These are phyloP conservation scores for Groenewaldozyma sp. DNA, from an alignment of 1,139 yeast species.

Conservation along the genomic window DNA sequence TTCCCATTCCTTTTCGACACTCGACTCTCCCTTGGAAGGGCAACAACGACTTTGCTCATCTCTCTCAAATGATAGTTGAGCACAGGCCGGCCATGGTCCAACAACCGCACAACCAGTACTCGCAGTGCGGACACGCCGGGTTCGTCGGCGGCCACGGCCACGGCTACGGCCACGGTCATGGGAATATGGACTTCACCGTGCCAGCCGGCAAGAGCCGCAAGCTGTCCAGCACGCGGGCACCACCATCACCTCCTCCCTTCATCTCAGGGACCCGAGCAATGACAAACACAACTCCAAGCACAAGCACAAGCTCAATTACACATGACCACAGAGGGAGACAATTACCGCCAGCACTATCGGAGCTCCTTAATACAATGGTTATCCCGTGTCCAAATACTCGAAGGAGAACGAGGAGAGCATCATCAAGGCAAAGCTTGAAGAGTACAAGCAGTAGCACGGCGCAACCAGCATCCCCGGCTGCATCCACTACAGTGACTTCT, in stretches of 20 bases:
- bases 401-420: background rate
- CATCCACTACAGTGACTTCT: background rate
- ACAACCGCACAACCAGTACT: too few species aligned
- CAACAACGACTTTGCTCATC: too few species aligned
- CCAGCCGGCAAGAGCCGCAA: background rate
- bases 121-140: too few species aligned
- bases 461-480: background rate
- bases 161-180: too few species aligned
- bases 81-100: too few species aligned
- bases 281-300: too few species aligned
- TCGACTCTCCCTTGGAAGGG: too few species aligned
- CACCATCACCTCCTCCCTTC: background rate
- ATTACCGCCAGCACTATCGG: slow-evolving; percentile 6
- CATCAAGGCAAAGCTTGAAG: background rate
- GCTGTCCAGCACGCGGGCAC: background rate
- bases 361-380: slow-evolving; percentile 5
- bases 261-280: too few species aligned
- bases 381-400: slow-evolving; percentile 2
- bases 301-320: slow-evolving; percentile 1
- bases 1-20: too few species aligned
- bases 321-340: slow-evolving; percentile 7
- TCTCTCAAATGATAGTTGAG: too few species aligned
- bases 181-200: too few species aligned
- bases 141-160: too few species aligned
- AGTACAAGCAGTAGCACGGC: background rate